Evolutionary conservation across 257 asterid genomes (phyloP), one percentile per base, ranked within the genome.

Genomic region (Fraxinus anomala): DNA sequence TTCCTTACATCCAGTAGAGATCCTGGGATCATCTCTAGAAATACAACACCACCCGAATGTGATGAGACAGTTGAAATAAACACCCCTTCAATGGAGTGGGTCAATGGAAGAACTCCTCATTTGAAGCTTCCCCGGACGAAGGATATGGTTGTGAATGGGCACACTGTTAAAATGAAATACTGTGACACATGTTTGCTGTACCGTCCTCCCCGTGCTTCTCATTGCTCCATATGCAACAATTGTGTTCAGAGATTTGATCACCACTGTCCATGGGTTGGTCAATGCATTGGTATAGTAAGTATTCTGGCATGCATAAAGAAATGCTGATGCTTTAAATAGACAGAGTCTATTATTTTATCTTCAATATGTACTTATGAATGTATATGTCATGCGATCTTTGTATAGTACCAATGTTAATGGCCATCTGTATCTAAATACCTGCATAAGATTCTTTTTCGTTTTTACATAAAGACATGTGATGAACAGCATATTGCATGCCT

Each of bases 231-330:
- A 77, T 94, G 98, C 89, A 94, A 94, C 89, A 94, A 94, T 78
- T 94, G 98, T 80, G 97, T 94, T 75, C 96, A 90, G 85, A 89
- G 83, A 85, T 90, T 92, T 49, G 98, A 94, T 89, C 98, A 92
- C 80, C 98, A 94, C 71, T 94, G 98, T 80, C 97, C 97, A 42
- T 94, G 97, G 97, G 91, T 94, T 77, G 97, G 97, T 51, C 98
- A 94, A 77, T 94, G 98, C 89, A 92, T 94, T 80, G 98, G 98
- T 65, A 49, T 90, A 34, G 98, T 94, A 83, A 90, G 97, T 89
- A 69, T 77, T 77, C 78, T 69, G 47, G 68, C 49, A 14, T 33
- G 42, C 80, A 67, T 63, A 40, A 68, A 8, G 72, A 47, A 24
- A 21, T 65, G 31, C 42, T 37, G 73, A 47, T 72, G 61, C 33